Evolutionary conservation across 2,329 filamentous ascomycete species (phyloP), one percentile per base, ranked within the genome.

Genomic region (Mycosphaerelloides madeirae): DNA sequence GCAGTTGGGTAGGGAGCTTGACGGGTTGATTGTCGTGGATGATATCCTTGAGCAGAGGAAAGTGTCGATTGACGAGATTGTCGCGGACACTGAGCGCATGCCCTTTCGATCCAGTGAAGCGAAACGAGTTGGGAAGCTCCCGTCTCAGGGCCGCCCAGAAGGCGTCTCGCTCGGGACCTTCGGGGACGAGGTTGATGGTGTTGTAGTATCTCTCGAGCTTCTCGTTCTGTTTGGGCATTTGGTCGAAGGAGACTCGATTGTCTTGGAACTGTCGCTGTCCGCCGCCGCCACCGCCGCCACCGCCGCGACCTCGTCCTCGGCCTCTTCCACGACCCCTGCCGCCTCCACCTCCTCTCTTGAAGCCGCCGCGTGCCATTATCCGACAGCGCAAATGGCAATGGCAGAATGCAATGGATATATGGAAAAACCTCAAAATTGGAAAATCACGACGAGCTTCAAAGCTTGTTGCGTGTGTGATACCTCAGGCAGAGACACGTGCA

Each of bases 61-160:
- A 87, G 65, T 96, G 95, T 67, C 85, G 80, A 44, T 87, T 81
- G 68, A 90, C 85, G 46, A 98, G 80, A 45, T 91, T 85, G 60
- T 90, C 80, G 72, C 93, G 88, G 46, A 97, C 93, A 44, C 87
- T 81, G 48, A 95, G 76, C n/a, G 93, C 93, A 70, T 98, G 91
- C 51, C 87, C 87, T 76, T 91, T 94, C 36, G 89, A 96, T 29
- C 93, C 93, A 48, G 89, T 94, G 71, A 98, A 98, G 50, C 93
- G 83, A 74, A 97, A 98, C 68, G 90, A 96, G 72, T 96, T 97
- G 44, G 93, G 93, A 39, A 98, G 74, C 64, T 97, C 90, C 53
- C 84, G 80, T 60, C 82, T 80, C 65, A 97, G 73, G 1, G 85
- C 80, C 29, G 79, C 77, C 93, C 93, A 98, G 69, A 96, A 97